Evolutionary conservation across 2,329 filamentous ascomycete genomes (phyloP).

Genomic region (Berkeleyomyces basicola): DNA sequence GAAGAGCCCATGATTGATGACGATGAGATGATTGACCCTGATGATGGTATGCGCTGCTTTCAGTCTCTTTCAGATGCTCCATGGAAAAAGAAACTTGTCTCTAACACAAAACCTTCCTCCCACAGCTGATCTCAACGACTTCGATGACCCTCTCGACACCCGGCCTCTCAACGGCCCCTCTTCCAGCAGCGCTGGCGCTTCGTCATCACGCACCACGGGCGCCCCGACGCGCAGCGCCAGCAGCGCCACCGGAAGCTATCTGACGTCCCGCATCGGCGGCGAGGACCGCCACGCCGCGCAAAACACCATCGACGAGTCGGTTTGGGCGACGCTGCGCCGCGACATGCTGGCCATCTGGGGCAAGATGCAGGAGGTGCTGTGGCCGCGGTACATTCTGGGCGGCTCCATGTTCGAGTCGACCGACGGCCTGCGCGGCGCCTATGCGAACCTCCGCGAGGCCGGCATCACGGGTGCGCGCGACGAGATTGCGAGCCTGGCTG

Average conservation of each 20-base stretch:
- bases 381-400: constrained; percentile 78
- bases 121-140: constrained; percentile 71
- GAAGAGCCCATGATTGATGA: constrained; percentile 34
- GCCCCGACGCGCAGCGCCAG: constrained; percentile 19
- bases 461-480: constrained; percentile 43
- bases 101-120: neutral
- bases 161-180: constrained; percentile 55
- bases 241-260: constrained; percentile 55
- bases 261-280: constrained; percentile 78
- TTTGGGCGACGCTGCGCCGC: constrained; percentile 91
- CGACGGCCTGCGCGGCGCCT: constrained; percentile 40
- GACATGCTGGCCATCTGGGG: constrained; percentile 89
- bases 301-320: constrained; percentile 91
- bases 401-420: constrained; percentile 45
- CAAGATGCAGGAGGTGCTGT: constrained; percentile 95
- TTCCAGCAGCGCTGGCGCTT: constrained; percentile 26
- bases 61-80: neutral
- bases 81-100: neutral
- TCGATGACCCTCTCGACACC: constrained; percentile 73
- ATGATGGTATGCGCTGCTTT: constrained; percentile 44
- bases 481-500: constrained; percentile 44
- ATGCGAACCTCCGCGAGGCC: constrained; percentile 42
- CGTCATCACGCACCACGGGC: neutral
- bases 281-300: constrained; percentile 79
- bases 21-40: constrained; percentile 61